Conservation (phyloP, 805 yeast species). For the Yamadazyma laniorum region DNA sequence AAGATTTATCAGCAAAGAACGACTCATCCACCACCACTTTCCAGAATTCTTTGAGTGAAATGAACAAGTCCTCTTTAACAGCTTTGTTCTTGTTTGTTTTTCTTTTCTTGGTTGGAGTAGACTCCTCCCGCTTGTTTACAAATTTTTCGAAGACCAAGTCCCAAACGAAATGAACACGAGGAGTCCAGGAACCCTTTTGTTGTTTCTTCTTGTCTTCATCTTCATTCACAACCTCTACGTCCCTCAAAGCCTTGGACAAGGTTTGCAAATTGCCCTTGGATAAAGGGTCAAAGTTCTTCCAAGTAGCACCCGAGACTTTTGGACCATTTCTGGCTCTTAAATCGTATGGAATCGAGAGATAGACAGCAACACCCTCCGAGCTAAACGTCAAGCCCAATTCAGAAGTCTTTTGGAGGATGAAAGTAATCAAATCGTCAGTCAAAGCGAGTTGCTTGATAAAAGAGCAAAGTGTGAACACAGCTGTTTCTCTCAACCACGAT, state of each 20-base stretch:
- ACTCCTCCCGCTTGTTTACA: conserved; percentile 19
- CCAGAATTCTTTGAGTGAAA: conserved; percentile 66
- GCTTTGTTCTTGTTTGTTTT: conserved; percentile 21
- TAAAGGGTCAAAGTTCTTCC: conserved; percentile 77
- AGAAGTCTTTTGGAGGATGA: conserved; percentile 38
- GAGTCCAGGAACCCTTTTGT: conserved; percentile 70
- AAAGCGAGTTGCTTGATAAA: conserved; percentile 26
- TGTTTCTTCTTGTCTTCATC: conserved; percentile 29
- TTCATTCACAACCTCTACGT: conserved; percentile 43
- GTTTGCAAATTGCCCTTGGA: conserved; percentile 62
- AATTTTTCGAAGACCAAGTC: conserved; percentile 50
- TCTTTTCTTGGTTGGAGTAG: conserved; percentile 21
- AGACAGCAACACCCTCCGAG: conserved; percentile 78
- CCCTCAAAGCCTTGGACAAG: conserved; percentile 63
- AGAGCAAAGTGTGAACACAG: conserved; percentile 66
- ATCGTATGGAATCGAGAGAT: conserved; percentile 48
- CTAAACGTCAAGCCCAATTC: conserved; percentile 58
- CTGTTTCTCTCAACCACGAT: conserved; percentile 84
- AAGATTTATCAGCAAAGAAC: conserved; percentile 70
- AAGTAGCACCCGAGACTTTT: conserved; percentile 26
- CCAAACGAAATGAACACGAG: conserved; percentile 79
- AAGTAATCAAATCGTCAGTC: conserved; percentile 19
- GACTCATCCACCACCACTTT: conserved; percentile 74
- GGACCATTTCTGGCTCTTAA: conserved; percentile 16
- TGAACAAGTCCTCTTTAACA: conserved; percentile 23